These are phyloP conservation scores for Cercophora scortea DNA, from an alignment of 495 filamentous ascomycete species.

Conservation along the genomic window DNA sequence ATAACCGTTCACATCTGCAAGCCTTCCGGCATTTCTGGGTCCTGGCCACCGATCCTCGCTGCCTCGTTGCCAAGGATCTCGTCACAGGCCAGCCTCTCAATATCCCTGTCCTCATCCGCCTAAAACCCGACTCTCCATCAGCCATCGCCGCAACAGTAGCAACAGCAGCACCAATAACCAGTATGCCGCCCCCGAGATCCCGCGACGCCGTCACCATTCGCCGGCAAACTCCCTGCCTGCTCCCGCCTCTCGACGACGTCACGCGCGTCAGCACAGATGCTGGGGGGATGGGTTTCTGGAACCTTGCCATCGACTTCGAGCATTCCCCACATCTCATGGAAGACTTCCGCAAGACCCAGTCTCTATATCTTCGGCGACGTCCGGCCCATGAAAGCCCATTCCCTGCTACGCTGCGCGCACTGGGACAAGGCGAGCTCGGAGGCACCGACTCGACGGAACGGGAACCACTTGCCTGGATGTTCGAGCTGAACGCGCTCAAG, in stretches of 20 bases:
- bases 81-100: conserved; percentile 71
- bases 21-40: conserved; percentile 98
- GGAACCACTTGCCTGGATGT: conserved; percentile 66
- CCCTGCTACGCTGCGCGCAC: conserved; percentile 61
- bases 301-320: conserved; percentile 70
- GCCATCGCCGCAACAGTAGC: conserved; percentile 6
- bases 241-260: conserved; percentile 71
- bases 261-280: conserved; percentile 53
- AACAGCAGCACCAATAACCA: neutral
- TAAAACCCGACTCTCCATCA: conserved; percentile 20
- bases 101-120: conserved; percentile 51
- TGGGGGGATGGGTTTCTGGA: conserved; percentile 70
- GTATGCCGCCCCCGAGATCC: neutral
- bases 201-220: conserved; percentile 11
- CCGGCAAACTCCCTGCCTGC: conserved; percentile 63
- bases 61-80: conserved; percentile 76
- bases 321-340: conserved; percentile 54
- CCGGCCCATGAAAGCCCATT: conserved; percentile 65
- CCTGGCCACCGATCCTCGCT: conserved; percentile 81
- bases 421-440: conserved; percentile 39
- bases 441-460: conserved; percentile 5
- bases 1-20: conserved; percentile 91
- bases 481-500: conserved; percentile 52
- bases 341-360: conserved; percentile 68
- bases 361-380: conserved; percentile 72